These are phyloP conservation scores for Didymella lethalis DNA, from an alignment of 2,329 filamentous ascomycete species.

Conservation along the genomic window DNA sequence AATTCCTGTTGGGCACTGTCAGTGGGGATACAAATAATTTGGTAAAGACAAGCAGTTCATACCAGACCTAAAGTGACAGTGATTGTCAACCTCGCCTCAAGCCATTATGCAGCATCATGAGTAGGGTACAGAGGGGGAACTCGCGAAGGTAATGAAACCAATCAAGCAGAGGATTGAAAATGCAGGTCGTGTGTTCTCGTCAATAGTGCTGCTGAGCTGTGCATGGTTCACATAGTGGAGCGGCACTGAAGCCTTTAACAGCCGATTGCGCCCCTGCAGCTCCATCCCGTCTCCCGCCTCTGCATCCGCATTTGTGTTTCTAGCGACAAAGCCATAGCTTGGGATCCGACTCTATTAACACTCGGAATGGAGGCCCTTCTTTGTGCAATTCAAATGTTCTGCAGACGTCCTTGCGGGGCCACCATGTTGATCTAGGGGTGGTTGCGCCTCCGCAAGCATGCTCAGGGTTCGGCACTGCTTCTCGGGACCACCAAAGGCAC, in stretches of 20 bases:
- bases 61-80: not conserved
- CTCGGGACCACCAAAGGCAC: not conserved
- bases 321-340: not conserved
- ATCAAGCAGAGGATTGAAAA: not conserved
- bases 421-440: not conserved
- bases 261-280: not conserved
- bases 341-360: not conserved
- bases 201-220: not conserved
- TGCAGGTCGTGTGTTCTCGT: not conserved
- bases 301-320: not conserved
- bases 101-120: not conserved
- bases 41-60: not conserved
- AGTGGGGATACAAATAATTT: not conserved
- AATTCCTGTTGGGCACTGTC: not conserved
- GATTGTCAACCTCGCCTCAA: not conserved
- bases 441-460: not conserved
- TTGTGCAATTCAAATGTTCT: not conserved
- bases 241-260: not conserved
- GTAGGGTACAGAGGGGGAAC: not conserved
- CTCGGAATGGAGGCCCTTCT: conserved; percentile 6
- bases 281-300: not conserved
- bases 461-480: not conserved
- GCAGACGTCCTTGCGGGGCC: not conserved
- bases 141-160: not conserved
- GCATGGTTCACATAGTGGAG: not conserved